phyloP scores from a whole-genome alignment of 2,329 filamentous ascomycete species.

The Aspergillus caelatus region DNA sequence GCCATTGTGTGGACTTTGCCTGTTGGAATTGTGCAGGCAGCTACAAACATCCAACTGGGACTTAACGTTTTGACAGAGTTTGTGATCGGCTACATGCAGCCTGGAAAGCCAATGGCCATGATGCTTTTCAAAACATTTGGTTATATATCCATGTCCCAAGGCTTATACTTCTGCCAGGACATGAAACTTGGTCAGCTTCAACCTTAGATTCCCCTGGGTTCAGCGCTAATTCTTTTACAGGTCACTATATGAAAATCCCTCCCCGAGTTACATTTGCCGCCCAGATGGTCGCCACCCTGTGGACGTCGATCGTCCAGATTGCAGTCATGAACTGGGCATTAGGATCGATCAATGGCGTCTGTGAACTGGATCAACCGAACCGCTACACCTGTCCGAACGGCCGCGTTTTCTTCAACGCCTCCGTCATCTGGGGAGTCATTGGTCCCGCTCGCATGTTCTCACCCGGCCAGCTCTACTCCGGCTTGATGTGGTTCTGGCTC shows the following conservation, averaged over 20 bases:
- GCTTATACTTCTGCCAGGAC: slow-evolving; percentile 66
- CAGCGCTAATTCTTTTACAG: slow-evolving; percentile 12
- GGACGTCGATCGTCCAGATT: slow-evolving; percentile 54
- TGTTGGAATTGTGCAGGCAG: slow-evolving; percentile 66
- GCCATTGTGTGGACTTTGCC: slow-evolving; percentile 67
- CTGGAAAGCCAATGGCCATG: slow-evolving; percentile 70
- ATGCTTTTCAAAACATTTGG: slow-evolving; percentile 80
- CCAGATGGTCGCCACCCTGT: slow-evolving; percentile 55
- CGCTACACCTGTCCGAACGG: slow-evolving; percentile 63
- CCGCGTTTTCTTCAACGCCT: slow-evolving; percentile 68
- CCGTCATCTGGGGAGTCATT: slow-evolving; percentile 73
- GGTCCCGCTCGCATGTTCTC: slow-evolving; percentile 72
- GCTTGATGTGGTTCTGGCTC: slow-evolving; percentile 72
- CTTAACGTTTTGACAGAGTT: slow-evolving; percentile 76
- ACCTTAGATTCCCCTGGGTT: not conserved
- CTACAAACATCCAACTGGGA: slow-evolving; percentile 67
- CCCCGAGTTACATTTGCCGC: slow-evolving; percentile 56
- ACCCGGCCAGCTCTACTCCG: slow-evolving; percentile 62
- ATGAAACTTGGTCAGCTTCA: slow-evolving; percentile 58
- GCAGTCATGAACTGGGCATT: slow-evolving; percentile 50
- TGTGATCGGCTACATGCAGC: slow-evolving; percentile 72
- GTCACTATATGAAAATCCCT: slow-evolving; percentile 65
- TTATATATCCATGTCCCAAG: slow-evolving; percentile 69
- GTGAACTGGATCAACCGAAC: slow-evolving; percentile 59
- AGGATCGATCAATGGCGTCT: slow-evolving; percentile 65